phyloP scores from a whole-genome alignment of 208 protist species.

The Leishmania gerbilli region DNA sequence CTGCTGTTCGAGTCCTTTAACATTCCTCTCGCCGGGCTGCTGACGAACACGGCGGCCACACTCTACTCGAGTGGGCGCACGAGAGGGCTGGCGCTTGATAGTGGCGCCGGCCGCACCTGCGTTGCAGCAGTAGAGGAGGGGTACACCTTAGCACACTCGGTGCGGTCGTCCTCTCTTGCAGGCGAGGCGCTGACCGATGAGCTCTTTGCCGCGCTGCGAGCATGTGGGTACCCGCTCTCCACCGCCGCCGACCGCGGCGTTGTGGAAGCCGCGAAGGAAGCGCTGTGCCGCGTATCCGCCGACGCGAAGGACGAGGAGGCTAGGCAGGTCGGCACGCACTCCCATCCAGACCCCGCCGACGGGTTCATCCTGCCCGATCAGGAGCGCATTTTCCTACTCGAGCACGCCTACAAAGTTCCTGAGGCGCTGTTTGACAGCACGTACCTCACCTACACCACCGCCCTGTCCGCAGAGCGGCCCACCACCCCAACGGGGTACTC shows the following conservation, averaged over 20 bases:
- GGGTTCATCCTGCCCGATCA: constrained; percentile 90
- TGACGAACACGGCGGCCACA: constrained; percentile 93
- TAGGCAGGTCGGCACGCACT: constrained; percentile 1
- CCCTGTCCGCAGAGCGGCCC: constrained; percentile 16
- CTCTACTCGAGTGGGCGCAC: constrained; percentile 97
- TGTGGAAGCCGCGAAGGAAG: constrained; percentile 84
- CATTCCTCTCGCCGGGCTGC: constrained; percentile 92
- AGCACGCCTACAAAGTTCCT: constrained; percentile 78
- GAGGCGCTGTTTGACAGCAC: constrained; percentile 86
- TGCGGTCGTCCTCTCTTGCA: constrained; percentile 62
- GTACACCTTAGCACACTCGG: constrained; percentile 80
- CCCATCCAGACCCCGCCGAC: constrained; percentile 12
- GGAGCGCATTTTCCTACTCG: constrained; percentile 77
- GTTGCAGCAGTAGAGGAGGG: constrained; percentile 98
- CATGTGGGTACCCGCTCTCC: constrained; percentile 92
- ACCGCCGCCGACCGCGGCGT: constrained; percentile 58
- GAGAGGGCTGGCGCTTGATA: constrained; percentile 98
- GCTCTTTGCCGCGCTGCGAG: constrained; percentile 57
- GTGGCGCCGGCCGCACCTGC: constrained; percentile 98
- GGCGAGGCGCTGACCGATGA: constrained; percentile 84
- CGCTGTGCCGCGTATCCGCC: constrained; percentile 67
- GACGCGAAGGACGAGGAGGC: constrained; percentile 31
- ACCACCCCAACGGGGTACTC: constrained; percentile 51
- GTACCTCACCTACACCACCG: constrained; percentile 47
- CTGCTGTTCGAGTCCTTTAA: constrained; percentile 98